A percentile compares a stretch with the other conserved stretches of the same genome.
Evolutionary conservation across 805 yeast genomes (phyloP).

Genomic region (Kodamaea restingae): DNA sequence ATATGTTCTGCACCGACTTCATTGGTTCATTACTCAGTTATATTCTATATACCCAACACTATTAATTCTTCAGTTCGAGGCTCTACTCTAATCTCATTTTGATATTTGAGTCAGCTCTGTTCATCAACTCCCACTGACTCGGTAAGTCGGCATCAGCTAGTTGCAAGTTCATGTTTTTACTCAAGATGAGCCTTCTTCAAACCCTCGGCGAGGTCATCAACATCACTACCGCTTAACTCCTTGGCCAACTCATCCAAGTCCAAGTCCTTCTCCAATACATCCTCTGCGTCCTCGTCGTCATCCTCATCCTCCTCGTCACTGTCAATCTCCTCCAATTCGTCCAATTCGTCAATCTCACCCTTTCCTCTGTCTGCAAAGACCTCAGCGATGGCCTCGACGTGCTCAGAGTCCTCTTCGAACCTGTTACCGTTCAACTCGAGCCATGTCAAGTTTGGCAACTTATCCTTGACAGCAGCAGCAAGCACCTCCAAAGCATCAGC

Average conservation of each 20-base stretch:
- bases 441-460: conserved; percentile 55
- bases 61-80: too few relatives aligned
- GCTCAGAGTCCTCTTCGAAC: conserved; percentile 82
- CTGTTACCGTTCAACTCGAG: conserved; percentile 92
- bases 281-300: conserved; percentile 52
- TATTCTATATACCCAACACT: too few relatives aligned
- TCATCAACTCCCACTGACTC: too few relatives aligned
- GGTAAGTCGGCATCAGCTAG: too few relatives aligned
- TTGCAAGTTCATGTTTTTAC: conserved; percentile 1
- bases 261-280: conserved; percentile 51
- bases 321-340: conserved; percentile 84
- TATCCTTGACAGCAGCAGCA: conserved; percentile 46
- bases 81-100: too few relatives aligned
- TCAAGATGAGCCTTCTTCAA: conserved; percentile 53
- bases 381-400: conserved; percentile 54
- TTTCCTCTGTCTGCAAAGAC: conserved; percentile 67
- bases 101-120: too few relatives aligned
- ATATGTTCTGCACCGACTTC: too few relatives aligned
- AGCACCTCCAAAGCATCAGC: conserved; percentile 59
- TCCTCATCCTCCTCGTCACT: conserved; percentile 68
- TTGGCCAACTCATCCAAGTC: conserved; percentile 50
- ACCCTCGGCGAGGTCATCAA: conserved; percentile 55
- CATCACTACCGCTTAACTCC: conserved; percentile 46
- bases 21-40: too few relatives aligned
- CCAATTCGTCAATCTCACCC: conserved; percentile 89